A percentile compares a stretch with the other conserved stretches of the same genome.
phyloP scores from a whole-genome alignment of 2,329 filamentous ascomycete species.

The Lomentospora prolificans region DNA sequence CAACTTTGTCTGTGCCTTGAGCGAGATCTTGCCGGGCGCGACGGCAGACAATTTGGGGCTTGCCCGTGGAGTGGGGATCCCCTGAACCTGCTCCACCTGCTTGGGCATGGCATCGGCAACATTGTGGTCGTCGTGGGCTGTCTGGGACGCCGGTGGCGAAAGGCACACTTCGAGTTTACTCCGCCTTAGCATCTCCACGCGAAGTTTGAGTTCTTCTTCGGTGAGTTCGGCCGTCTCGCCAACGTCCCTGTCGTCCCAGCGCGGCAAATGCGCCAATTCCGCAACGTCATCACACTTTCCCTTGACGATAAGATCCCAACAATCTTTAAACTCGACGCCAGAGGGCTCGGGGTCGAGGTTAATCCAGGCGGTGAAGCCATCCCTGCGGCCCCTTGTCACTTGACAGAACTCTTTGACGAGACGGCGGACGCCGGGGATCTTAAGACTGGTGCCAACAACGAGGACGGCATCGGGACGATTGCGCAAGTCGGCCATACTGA shows the following conservation, averaged over 20 bases:
- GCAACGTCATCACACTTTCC: slow-evolving; percentile 87
- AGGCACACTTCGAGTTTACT: slow-evolving; percentile 21
- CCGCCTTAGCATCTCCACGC: slow-evolving; percentile 26
- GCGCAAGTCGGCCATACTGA: slow-evolving; percentile 77
- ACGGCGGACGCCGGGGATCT: slow-evolving; percentile 83
- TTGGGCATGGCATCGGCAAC: slow-evolving; percentile 24
- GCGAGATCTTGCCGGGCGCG: slow-evolving; percentile 27
- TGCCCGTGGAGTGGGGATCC: slow-evolving; percentile 48
- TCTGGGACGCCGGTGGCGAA: slow-evolving; percentile 12
- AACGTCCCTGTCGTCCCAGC: slow-evolving; percentile 46
- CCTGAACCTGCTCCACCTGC: slow-evolving; percentile 26
- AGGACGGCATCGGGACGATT: slow-evolving; percentile 82
- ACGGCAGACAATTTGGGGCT: slow-evolving; percentile 40
- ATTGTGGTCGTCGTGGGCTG: slow-evolving; percentile 13
- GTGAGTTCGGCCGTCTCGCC: slow-evolving; percentile 34
- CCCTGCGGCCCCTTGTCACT: slow-evolving; percentile 69
- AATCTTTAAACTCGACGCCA: slow-evolving; percentile 77
- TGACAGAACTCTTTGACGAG: slow-evolving; percentile 87
- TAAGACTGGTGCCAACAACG: slow-evolving; percentile 90
- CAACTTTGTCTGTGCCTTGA: slow-evolving; percentile 40
- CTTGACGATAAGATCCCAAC: slow-evolving; percentile 84
- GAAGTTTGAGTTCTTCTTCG: slow-evolving; percentile 31
- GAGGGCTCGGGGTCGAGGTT: slow-evolving; percentile 80
- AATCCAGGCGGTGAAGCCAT: slow-evolving; percentile 88
- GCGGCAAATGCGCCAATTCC: slow-evolving; percentile 53